Percentiles rank a stretch among this genome's conserved stretches.
Conservation (phyloP, 257 asterid genomes). For the Euphrasia confusa region DNA sequence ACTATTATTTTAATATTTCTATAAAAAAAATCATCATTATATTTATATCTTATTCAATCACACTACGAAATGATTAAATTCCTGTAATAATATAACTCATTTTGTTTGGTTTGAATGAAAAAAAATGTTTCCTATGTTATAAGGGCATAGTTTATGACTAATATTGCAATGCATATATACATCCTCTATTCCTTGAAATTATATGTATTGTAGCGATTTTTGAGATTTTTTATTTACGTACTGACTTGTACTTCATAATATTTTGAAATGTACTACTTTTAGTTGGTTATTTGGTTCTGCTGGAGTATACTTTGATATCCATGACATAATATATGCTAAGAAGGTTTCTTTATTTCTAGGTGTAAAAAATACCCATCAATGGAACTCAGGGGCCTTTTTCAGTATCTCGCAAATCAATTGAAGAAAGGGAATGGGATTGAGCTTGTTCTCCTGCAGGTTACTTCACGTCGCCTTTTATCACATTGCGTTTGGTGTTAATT, state of each 20-base stretch:
- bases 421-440: slow-evolving; percentile 96
- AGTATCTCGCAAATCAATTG: slow-evolving; percentile 94
- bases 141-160: neutral
- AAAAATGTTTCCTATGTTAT: neutral
- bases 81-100: neutral
- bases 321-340: slow-evolving; percentile 19
- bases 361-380: slow-evolving; percentile 98
- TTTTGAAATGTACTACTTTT: slow-evolving; percentile 8
- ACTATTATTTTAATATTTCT: neutral
- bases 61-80: neutral
- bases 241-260: slow-evolving; percentile 5
- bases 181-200: neutral
- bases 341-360: slow-evolving; percentile 39
- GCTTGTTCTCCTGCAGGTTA: slow-evolving; percentile 92
- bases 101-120: slow-evolving; percentile 4
- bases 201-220: slow-evolving; percentile 3
- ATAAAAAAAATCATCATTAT: neutral
- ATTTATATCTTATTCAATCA: neutral
- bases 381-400: slow-evolving; percentile 99
- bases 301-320: slow-evolving; percentile 19
- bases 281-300: slow-evolving; percentile 24
- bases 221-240: neutral
- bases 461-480: slow-evolving; percentile 12
- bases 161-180: slow-evolving; percentile 5
- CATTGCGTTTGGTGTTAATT: slow-evolving; percentile 17